phyloP scores from a whole-genome alignment of 2,329 filamentous ascomycete species.

The Neobulgaria alba region DNA sequence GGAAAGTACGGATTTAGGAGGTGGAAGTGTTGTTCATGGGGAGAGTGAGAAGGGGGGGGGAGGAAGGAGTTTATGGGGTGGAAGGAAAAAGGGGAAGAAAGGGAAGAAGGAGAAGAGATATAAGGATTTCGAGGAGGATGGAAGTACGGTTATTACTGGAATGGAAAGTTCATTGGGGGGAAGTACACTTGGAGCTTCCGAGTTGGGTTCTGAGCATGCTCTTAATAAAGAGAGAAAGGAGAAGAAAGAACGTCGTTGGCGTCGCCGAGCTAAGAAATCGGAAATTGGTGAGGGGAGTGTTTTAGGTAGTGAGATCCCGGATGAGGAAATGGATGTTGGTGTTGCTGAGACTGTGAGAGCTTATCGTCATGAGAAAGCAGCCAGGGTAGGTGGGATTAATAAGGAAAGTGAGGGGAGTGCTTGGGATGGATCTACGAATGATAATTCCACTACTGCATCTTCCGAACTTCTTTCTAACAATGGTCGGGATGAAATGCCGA shows the following conservation, averaged over 20 bases:
- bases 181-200: constrained; percentile 13
- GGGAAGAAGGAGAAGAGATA: constrained; percentile 21
- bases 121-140: constrained; percentile 29
- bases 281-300: constrained; percentile 10
- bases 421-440: constrained; percentile 68
- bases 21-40: constrained; percentile 72
- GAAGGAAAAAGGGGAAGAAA: constrained; percentile 31
- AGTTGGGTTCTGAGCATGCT: constrained; percentile 28
- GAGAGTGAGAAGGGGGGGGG: constrained; percentile 39
- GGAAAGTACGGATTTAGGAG: constrained; percentile 74
- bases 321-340: constrained; percentile 41
- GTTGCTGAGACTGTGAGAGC: constrained; percentile 63
- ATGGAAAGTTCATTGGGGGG: constrained; percentile 11
- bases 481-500: too few species aligned
- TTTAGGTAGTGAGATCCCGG: constrained; percentile 17
- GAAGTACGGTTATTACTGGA: constrained; percentile 9
- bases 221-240: constrained; percentile 27
- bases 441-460: constrained; percentile 17
- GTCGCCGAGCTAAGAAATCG: constrained; percentile 22
- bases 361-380: constrained; percentile 81
- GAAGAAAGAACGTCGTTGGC: too few species aligned
- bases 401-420: constrained; percentile 67
- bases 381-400: constrained; percentile 84
- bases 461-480: constrained; percentile 52
- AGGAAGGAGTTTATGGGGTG: constrained; percentile 29